Base-by-base conservation (phyloP, 306 rosid species). In the Cicer chorassanicum region DNA sequence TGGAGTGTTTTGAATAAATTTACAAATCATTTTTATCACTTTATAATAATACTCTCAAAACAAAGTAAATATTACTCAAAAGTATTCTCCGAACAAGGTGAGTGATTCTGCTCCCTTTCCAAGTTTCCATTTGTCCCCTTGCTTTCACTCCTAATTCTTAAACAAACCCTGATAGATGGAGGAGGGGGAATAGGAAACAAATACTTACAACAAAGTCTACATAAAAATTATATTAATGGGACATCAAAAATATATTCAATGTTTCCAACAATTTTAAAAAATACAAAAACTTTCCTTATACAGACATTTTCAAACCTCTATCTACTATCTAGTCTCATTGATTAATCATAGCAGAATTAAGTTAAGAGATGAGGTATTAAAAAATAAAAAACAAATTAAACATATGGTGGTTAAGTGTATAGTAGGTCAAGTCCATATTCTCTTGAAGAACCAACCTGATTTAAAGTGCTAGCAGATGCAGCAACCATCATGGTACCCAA, bases 401-500 rank as follows among this genome's bases (percentile, higher is more conserved):
- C 8, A 45, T 4, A 61, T 5, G 38, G 13, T 14, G 65, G 6
- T 15, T 29, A 39, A 73, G 24, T 29, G 19, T n/a, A 69, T 48
- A 68, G 55, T n/a, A 63, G 12, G 50, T 43, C 7, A 53, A 41
- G 59, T 9, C 18, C 15, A 13, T 63, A 8, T 42, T 57, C 10
- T 68, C 39, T 36, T 45, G 9, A 54, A 59, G 68, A 77, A 77
- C 57, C 54, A 71, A 91, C 98, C 98, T 94, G 97, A 82, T 94
- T 94, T 79, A 94, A 86, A 42, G 98, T 82, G 74, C 78, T 94
- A 45, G 97, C 98, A 68, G 97, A 91, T 61, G 97, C 96, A 46
- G 98, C 95, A 85, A 94, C 96, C 98, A 91, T 88, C 98, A 94
- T 94, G 61, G 98, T 94, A 53, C 98, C 98, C 41, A 89, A 72